A percentile compares a stretch with the other conserved stretches of the same genome.
These are phyloP conservation scores for Amphibolis antarctica DNA, from an alignment of 106 monocot species.

Conservation along the genomic window DNA sequence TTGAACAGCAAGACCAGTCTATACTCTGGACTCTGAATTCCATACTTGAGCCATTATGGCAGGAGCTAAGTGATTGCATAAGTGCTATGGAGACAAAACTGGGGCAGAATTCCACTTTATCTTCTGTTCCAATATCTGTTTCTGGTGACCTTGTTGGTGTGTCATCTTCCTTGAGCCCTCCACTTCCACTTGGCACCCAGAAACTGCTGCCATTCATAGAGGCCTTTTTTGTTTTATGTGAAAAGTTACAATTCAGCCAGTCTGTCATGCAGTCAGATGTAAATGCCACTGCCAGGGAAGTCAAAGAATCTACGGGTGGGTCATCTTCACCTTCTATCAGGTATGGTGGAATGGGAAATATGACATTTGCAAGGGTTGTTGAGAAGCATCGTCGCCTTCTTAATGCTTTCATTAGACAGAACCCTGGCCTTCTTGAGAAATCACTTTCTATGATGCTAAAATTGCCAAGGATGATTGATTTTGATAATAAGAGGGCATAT, in stretches of 20 bases:
- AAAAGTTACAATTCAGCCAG: conserved; percentile 63
- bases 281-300: conserved; percentile 24
- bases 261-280: conserved; percentile 34
- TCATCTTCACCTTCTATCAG: conserved; percentile 35
- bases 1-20: conserved; percentile 23
- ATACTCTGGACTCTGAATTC: conserved; percentile 37
- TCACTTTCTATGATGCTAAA: conserved; percentile 93
- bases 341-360: conserved; percentile 2
- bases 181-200: conserved; percentile 82
- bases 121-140: neutral
- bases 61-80: conserved; percentile 59
- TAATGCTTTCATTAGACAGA: conserved; percentile 90
- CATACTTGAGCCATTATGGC: conserved; percentile 58
- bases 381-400: conserved; percentile 82
- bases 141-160: conserved; percentile 1
- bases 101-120: conserved; percentile 24
- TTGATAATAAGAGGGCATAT: conserved; percentile 91
- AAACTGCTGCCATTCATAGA: conserved; percentile 95
- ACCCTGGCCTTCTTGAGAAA: conserved; percentile 90
- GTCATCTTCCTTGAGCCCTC: conserved; percentile 17
- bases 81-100: conserved; percentile 39
- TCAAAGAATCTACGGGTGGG: conserved; percentile 37
- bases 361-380: conserved; percentile 63
- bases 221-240: conserved; percentile 93
- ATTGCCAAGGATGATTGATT: conserved; percentile 91